Conservation (phyloP, 2,329 filamentous ascomycete species). For the Colletotrichum salicis region DNA sequence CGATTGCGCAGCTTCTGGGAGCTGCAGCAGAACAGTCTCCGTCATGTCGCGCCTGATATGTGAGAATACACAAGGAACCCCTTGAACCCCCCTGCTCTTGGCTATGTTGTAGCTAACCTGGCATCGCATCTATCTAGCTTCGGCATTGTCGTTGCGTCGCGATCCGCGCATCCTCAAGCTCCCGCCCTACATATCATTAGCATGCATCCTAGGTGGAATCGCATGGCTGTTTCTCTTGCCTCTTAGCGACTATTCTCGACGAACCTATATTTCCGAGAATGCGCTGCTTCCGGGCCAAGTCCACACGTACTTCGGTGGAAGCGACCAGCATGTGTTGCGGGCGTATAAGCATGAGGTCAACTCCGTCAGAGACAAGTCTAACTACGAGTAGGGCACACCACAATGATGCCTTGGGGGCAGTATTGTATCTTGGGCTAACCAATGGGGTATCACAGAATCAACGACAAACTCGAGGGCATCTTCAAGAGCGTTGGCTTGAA, state of each 20-base stretch:
- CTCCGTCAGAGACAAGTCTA: constrained; percentile 63
- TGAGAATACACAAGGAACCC: constrained; percentile 47
- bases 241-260: constrained; percentile 87
- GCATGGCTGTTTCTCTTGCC: constrained; percentile 91
- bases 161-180: constrained; percentile 85
- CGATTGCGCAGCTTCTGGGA: constrained; percentile 13
- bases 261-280: constrained; percentile 97
- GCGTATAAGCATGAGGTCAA: constrained; percentile 89
- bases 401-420: background rate
- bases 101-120: constrained; percentile 14
- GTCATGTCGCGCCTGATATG: constrained; percentile 66
- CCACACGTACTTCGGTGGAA: constrained; percentile 96
- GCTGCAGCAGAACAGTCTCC: constrained; percentile 22
- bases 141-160: constrained; percentile 76
- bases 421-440: background rate
- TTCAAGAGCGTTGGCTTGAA: constrained; percentile 85
- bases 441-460: constrained; percentile 57
- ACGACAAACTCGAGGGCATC: constrained; percentile 78
- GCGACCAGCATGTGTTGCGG: constrained; percentile 93
- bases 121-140: constrained; percentile 53
- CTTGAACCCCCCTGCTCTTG: background rate
- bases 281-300: constrained; percentile 95
- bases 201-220: constrained; percentile 86
- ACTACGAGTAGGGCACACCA: constrained; percentile 59
- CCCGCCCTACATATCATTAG: constrained; percentile 85